Evolutionary conservation across 805 yeast genomes (phyloP).

Genomic region (Cyberlindnera japonica): DNA sequence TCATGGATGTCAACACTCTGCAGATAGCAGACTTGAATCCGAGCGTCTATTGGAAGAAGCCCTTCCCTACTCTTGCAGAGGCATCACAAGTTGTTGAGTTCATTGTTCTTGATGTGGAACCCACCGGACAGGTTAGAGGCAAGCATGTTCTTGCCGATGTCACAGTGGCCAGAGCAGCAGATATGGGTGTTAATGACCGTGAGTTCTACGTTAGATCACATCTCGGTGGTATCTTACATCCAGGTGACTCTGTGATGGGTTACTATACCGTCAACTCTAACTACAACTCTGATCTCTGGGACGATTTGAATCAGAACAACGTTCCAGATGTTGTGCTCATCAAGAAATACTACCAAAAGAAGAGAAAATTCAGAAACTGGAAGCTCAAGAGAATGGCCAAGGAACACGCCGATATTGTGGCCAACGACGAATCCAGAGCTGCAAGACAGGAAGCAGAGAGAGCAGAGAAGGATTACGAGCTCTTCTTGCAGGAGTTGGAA

Average conservation of each 20-base stretch:
- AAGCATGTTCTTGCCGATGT: conserved; percentile 83
- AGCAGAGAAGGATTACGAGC: conserved; percentile 92
- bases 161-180: conserved; percentile 85
- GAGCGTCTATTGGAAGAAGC: conserved; percentile 71
- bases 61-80: conserved; percentile 75
- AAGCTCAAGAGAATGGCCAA: conserved; percentile 96
- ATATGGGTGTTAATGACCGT: conserved; percentile 81
- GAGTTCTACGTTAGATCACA: conserved; percentile 86
- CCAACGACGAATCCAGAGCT: conserved; percentile 64
- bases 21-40: conserved; percentile 74
- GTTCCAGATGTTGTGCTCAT: conserved; percentile 84
- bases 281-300: conserved; percentile 85
- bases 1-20: conserved; percentile 79
- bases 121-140: conserved; percentile 76
- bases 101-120: conserved; percentile 90
- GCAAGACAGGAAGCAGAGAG: conserved; percentile 86
- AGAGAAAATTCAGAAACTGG: conserved; percentile 80
- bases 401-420: conserved; percentile 87
- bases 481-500: conserved; percentile 94
- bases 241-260: conserved; percentile 95
- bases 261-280: conserved; percentile 82
- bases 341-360: conserved; percentile 84
- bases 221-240: conserved; percentile 89
- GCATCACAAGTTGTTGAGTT: conserved; percentile 78
- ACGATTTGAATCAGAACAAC: conserved; percentile 54